These are phyloP conservation scores for Tuber indicum DNA, from an alignment of 495 filamentous ascomycete species.

Conservation along the genomic window DNA sequence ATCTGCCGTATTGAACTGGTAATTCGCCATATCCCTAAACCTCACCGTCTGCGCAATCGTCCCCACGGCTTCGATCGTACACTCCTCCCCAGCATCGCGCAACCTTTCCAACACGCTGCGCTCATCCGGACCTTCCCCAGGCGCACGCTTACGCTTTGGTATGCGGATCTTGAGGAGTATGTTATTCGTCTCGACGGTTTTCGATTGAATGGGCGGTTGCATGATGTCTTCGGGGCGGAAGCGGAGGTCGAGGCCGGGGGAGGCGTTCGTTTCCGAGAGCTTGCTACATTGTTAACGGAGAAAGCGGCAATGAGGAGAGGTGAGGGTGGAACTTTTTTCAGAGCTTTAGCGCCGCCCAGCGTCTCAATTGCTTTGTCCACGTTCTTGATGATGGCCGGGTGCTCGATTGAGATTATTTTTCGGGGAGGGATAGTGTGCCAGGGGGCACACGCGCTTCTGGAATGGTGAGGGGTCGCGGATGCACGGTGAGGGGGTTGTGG, in stretches of 20 bases:
- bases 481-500: neutral
- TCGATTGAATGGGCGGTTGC: conserved; percentile 65
- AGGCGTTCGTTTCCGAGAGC: conserved; percentile 29
- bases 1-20: conserved; percentile 36
- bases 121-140: neutral
- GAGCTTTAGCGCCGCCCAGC: conserved; percentile 59
- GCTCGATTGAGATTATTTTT: conserved; percentile 71
- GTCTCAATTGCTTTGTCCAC: conserved; percentile 74
- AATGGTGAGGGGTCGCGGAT: conserved; percentile 5
- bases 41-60: conserved; percentile 72
- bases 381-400: conserved; percentile 77
- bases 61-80: conserved; percentile 65
- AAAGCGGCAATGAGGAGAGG: conserved; percentile 2
- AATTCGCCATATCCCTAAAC: conserved; percentile 54
- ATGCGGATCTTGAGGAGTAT: conserved; percentile 79
- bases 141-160: conserved; percentile 72
- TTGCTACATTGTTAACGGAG: conserved; percentile 38
- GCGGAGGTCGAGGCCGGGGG: conserved; percentile 53
- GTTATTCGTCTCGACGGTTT: conserved; percentile 64
- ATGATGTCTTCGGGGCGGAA: conserved; percentile 72
- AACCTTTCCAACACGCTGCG: conserved; percentile 57
- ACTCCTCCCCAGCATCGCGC: conserved; percentile 62
- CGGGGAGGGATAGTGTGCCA: conserved; percentile 57
- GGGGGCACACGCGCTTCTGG: conserved; percentile 43
- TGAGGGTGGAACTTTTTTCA: conserved; percentile 53